Conservation (phyloP, 768 basidiomycete genomes). For the Pisolithus microcarpus region DNA sequence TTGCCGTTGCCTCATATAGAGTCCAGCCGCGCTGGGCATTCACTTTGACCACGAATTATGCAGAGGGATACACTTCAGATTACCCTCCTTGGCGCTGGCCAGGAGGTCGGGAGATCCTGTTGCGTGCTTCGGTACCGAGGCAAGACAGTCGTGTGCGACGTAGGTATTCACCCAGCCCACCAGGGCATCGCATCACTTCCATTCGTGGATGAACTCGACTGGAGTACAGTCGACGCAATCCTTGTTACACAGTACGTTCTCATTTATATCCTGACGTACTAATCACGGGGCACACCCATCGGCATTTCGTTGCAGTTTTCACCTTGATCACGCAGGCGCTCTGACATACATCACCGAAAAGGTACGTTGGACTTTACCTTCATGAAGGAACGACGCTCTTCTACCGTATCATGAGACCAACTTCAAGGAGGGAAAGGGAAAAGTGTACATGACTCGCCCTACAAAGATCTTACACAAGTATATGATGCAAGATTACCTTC, state of each 20-base stretch:
- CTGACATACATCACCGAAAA: slow-evolving; percentile 96
- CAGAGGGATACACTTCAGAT: slow-evolving; percentile 55
- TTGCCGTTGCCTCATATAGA: slow-evolving; percentile 6
- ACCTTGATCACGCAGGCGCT: slow-evolving; percentile 93
- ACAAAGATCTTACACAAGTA: slow-evolving; percentile 97
- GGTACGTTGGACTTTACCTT: slow-evolving; percentile 35
- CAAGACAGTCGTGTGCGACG: slow-evolving; percentile 89
- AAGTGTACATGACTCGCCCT: slow-evolving; percentile 98
- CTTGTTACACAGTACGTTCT: slow-evolving; percentile 83
- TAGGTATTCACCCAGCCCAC: slow-evolving; percentile 90
- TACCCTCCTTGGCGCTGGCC: slow-evolving; percentile 88
- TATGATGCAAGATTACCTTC: slow-evolving; percentile 97
- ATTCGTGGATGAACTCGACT: slow-evolving; percentile 93
- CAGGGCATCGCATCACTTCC: slow-evolving; percentile 90
- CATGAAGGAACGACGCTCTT: neutral
- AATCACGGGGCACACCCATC: too few relatives aligned
- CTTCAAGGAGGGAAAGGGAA: slow-evolving; percentile 90
- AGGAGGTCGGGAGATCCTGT: slow-evolving; percentile 95
- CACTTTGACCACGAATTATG: slow-evolving; percentile 26
- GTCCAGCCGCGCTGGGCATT: too few relatives aligned
- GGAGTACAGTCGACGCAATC: slow-evolving; percentile 93
- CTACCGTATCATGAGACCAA: slow-evolving; percentile 62
- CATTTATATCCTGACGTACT: neutral
- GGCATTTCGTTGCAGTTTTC: slow-evolving; percentile 54
- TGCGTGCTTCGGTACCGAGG: slow-evolving; percentile 90